Conservation (phyloP, 805 yeast genomes). For the Candida bentonensis region DNA sequence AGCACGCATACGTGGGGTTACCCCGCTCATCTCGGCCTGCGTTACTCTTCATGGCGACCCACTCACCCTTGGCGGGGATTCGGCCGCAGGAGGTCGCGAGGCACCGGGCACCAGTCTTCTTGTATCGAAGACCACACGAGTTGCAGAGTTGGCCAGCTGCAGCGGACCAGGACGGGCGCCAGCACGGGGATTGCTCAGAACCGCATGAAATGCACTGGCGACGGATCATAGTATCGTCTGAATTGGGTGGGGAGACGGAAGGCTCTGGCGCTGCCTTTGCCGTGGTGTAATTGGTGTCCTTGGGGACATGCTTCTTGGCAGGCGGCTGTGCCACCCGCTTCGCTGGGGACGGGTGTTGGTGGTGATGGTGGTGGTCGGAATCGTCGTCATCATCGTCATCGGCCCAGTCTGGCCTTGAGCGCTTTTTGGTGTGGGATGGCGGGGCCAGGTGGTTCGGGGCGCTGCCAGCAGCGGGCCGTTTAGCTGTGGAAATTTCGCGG, state of each 20-base stretch:
- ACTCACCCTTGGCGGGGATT: constrained; percentile 93
- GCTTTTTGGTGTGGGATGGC: background rate
- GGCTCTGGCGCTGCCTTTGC: background rate
- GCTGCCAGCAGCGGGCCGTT: background rate
- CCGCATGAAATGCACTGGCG: constrained; percentile 71
- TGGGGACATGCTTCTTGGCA: background rate
- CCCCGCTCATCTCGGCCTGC: constrained; percentile 30
- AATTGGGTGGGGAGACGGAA: constrained; percentile 4
- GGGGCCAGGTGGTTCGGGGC: background rate
- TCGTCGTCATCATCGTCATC: background rate
- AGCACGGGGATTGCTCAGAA: constrained; percentile 84
- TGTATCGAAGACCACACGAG: constrained; percentile 88
- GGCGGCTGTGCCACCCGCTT: background rate
- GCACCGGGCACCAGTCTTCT: constrained; percentile 89
- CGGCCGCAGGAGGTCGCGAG: constrained; percentile 59
- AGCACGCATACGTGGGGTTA: constrained; percentile 28
- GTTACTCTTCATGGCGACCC: constrained; percentile 71
- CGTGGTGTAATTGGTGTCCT: background rate
- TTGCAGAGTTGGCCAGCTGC: constrained; percentile 92
- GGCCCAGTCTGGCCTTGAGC: no score
- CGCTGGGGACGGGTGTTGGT: background rate
- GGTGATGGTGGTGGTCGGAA: background rate
- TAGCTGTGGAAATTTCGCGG: constrained; percentile 3
- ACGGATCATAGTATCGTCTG: constrained; percentile 28
- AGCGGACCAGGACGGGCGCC: constrained; percentile 96